phyloP scores from a whole-genome alignment of 2,329 filamentous ascomycete genomes.

The Cordyceps javanica region DNA sequence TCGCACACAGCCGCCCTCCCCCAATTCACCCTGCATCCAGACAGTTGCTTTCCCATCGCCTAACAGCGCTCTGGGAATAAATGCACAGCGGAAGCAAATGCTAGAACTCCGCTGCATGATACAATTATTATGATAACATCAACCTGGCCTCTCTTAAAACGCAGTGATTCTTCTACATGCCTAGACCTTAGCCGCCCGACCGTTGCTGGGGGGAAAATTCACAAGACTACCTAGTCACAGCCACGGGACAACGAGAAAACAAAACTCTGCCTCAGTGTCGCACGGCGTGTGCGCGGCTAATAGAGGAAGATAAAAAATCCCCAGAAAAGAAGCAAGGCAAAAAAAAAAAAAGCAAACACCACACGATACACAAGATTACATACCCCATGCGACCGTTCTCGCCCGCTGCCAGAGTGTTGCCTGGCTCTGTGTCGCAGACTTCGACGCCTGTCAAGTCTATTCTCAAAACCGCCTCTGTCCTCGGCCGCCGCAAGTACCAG shows the following conservation, averaged over 20 bases:
- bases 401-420: slow-evolving; percentile 27
- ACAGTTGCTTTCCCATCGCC: background rate
- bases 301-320: background rate
- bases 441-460: slow-evolving; percentile 47
- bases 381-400: slow-evolving; percentile 29
- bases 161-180: slow-evolving; percentile 6
- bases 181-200: slow-evolving; percentile 11
- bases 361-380: background rate
- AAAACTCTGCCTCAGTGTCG: background rate
- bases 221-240: background rate
- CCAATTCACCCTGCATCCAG: background rate
- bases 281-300: background rate
- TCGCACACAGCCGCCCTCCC: background rate
- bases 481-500: slow-evolving; percentile 39
- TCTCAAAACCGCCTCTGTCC: slow-evolving; percentile 40
- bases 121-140: slow-evolving; percentile 6
- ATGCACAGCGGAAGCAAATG: background rate
- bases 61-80: background rate
- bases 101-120: background rate
- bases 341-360: background rate
- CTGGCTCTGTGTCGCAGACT: slow-evolving; percentile 27
- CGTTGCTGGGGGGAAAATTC: slow-evolving; percentile 8
- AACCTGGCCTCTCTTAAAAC: slow-evolving; percentile 3
- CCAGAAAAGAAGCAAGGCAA: too few species aligned
- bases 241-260: background rate